Base-by-base conservation (phyloP, 2,329 filamentous ascomycete genomes). In the Stemphylium beticola region DNA sequence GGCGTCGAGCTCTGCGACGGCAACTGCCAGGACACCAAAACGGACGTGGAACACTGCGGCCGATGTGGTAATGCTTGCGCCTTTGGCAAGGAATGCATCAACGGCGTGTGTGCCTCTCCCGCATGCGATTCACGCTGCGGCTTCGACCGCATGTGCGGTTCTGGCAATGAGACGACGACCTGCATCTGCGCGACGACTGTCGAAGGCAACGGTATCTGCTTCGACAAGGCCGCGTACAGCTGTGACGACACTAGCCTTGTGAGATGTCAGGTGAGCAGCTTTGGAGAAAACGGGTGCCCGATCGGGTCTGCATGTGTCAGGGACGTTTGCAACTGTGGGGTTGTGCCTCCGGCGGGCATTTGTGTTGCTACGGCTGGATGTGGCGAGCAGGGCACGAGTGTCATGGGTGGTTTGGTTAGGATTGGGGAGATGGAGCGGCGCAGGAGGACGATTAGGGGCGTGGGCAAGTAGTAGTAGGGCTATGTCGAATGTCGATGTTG, bases 61-160 rank as follows among this genome's bases (percentile, higher is more conserved):
- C 48, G 55, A 10, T 74, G 69, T 49, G 58, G 55, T 44, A 72
- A 66, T 32, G 15, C 24, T 4, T 75, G 73, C 50, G 44, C 57
- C 2, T 17, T 39, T 2, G 65, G 62, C 5, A 61, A 54, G 17
- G 38, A 49, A 12, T 76, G 73, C 46, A 58, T 62, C n/a, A 75
- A 76, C 51, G 73, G 73, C 14, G 69, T 73, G 0, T 76, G 73
- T 54, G 63, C 62, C 8, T 64, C 61, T 2, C 53, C 50, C 9
- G 49, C 64, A 9, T 76, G 73, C 57, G 64, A 73, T 50, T 70
- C 67, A 2, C 51, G 50, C 26, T 75, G 72, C 58, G 47, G 50
- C 10, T 62, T 60, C n/a, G 55, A 64, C 20, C 58, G 61, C 8
- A 41, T 60, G n/a, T 76, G 72, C 60, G 62, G 65, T 17, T 18